Percentiles rank a stretch among this genome's conserved stretches.
Evolutionary conservation across 257 asterid genomes (phyloP).

Genomic region (Forsythia viridissima): DNA sequence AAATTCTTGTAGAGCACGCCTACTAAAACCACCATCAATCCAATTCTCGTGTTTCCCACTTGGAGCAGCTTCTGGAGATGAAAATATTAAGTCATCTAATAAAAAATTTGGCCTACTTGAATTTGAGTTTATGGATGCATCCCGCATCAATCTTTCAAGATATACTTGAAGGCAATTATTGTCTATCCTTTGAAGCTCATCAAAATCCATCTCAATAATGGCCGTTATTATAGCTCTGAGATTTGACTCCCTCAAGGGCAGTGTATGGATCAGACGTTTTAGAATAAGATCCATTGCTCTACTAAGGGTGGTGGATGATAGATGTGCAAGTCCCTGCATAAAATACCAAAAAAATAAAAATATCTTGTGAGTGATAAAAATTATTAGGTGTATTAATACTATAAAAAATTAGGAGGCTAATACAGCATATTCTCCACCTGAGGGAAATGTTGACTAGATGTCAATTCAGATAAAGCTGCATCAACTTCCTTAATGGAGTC

Average conservation of each 20-base stretch:
- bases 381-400: constrained; percentile 2
- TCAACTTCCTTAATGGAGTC: constrained; percentile 60
- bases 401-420: background rate
- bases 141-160: constrained; percentile 38
- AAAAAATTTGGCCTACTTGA: constrained; percentile 20
- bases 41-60: constrained; percentile 21
- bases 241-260: constrained; percentile 68
- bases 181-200: constrained; percentile 33
- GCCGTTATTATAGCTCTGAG: constrained; percentile 58
- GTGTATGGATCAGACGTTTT: constrained; percentile 49
- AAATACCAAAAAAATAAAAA: constrained; percentile 1
- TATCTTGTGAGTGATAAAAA: background rate
- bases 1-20: constrained; percentile 44
- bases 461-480: constrained; percentile 52
- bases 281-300: constrained; percentile 48
- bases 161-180: constrained; percentile 35
- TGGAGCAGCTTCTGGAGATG: constrained; percentile 24
- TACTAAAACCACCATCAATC: constrained; percentile 40
- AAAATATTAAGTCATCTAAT: constrained; percentile 21
- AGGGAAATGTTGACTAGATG: constrained; percentile 49
- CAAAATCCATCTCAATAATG: constrained; percentile 58
- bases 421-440: constrained; percentile 42
- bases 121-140: constrained; percentile 23
- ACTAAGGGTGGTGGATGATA: constrained; percentile 51
- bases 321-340: constrained; percentile 56